A percentile compares a stretch with the other conserved stretches of the same genome.
phyloP scores from a whole-genome alignment of 1,284 basidiomycete genomes.

The Cutaneotrichosporon sp. region DNA sequence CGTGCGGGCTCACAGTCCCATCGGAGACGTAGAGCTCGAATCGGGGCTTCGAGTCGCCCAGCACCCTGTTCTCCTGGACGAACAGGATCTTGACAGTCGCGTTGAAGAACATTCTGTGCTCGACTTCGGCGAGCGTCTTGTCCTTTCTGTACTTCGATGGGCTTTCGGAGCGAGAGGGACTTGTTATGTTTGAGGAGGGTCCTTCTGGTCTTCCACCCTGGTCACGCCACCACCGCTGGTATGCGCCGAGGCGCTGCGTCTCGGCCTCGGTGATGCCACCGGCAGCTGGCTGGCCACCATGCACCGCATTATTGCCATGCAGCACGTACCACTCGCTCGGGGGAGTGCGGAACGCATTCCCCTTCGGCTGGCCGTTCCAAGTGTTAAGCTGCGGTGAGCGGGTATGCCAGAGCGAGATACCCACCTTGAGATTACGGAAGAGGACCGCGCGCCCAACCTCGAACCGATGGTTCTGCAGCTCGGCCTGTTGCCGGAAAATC shows the following conservation, averaged over 20 bases:
- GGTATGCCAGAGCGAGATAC: background rate
- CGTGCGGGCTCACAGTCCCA: constrained; percentile 23
- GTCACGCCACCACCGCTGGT: constrained; percentile 20
- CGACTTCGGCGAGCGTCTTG: constrained; percentile 1
- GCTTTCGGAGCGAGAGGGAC: background rate
- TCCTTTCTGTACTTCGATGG: background rate
- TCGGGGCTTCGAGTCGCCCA: constrained; percentile 1
- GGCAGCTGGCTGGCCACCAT: background rate
- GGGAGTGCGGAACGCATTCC: constrained; percentile 18
- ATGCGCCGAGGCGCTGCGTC: constrained; percentile 12
- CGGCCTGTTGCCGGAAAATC: constrained; percentile 19
- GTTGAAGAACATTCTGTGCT: constrained; percentile 3
- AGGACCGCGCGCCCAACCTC: constrained; percentile 20
- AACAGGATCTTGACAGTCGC: constrained; percentile 29
- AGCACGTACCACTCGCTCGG: constrained; percentile 2
- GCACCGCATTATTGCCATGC: background rate
- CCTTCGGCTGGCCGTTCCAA: constrained; percentile 31
- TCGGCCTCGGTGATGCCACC: constrained; percentile 3
- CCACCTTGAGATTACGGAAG: constrained; percentile 23
- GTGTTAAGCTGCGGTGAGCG: background rate
- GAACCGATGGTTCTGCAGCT: constrained; percentile 2
- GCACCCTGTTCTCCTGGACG: constrained; percentile 7
- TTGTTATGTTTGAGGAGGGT: background rate
- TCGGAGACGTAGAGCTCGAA: constrained; percentile 38
- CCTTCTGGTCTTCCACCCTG: background rate